phyloP scores from a whole-genome alignment of 139 green algal genomes.

The Coccomyxa sp. region DNA sequence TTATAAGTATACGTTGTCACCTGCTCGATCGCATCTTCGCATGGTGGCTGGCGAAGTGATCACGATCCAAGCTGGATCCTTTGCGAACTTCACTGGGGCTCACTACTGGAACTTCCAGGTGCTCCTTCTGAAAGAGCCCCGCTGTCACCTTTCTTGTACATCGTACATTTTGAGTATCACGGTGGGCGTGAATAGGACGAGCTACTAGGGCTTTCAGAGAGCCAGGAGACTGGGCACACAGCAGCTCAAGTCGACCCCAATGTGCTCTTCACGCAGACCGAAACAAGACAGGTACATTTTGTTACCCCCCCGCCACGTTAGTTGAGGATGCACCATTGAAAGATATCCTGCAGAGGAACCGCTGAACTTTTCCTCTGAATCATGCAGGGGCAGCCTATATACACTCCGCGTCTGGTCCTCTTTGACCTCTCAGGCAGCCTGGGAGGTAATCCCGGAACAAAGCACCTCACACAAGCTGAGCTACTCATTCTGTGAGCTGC shows the following conservation, averaged over 20 bases:
- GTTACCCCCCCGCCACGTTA: no score
- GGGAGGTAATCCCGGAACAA: constrained; percentile 30
- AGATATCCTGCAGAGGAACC: no score
- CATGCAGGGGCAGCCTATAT: constrained; percentile 38
- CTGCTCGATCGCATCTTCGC: no score
- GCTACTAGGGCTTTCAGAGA: neutral
- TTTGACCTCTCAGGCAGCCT: constrained; percentile 53
- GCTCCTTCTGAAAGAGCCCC: neutral
- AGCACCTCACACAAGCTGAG: neutral
- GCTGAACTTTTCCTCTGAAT: no score
- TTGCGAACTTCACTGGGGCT: constrained; percentile 74
- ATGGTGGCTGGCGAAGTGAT: constrained; percentile 52
- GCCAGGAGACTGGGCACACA: neutral
- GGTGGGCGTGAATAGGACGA: neutral
- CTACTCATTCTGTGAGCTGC: neutral
- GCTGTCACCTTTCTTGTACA: no score
- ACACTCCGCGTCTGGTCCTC: constrained; percentile 49
- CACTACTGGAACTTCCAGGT: constrained; percentile 92
- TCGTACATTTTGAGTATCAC: neutral
- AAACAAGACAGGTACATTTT: neutral
- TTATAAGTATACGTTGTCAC: no score
- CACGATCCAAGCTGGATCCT: constrained; percentile 68
- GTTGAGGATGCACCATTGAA: no score
- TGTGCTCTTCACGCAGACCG: neutral
- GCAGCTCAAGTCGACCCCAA: neutral